Evolutionary conservation across 2,329 filamentous ascomycete genomes (phyloP), one percentile per base, ranked within the genome.

Genomic region (Ophiostoma australiae): DNA sequence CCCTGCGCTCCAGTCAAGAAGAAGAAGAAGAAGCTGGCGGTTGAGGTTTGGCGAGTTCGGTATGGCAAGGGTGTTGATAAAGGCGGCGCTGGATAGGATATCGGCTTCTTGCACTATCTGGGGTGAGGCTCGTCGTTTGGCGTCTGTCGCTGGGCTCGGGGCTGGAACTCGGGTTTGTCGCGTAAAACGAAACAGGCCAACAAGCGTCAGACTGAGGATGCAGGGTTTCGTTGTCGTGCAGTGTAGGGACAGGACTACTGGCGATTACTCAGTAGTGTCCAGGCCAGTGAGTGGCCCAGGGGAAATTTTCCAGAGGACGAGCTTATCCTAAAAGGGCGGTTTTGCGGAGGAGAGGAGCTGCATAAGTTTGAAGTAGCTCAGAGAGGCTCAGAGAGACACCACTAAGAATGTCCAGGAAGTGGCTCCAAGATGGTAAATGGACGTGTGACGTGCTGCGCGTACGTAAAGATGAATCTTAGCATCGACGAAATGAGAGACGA

Each of bases 321-420:
- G 67, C 69, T 71, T 71, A 69, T 58, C 69, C 71, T 68, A n/a
- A 71, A 68, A 63, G 35, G 65, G 70, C 58, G 63, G 65, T 68
- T 69, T 65, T 70, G 67, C 69, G 69, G 69, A 70, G 67, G 48
- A 67, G 48, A 66, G 52, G 52, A 58, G n/a, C 52, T 58, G 27
- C 27, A 31, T 31, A 58, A n/a, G 23, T 27, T 48, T 48, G 44
- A 48, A 6, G 44, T 20, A 48, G 44, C 20, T 4, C n/a, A 27
- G 23, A 58, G 52, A 58, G 17, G 44, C 20, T 4, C n/a, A 27
- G 23, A 58, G 52, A 58, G 17, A 58, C n/a, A 27, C 52, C 52
- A 58, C 52, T 58, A 52, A 52, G 44, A 52, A 41, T 41, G 39
- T 13, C 15, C 39, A 41, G 8, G 39, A 13, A 41, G 27, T 33